phyloP scores from a whole-genome alignment of 2,329 filamentous ascomycete genomes.

The Fusarium nodosum region DNA sequence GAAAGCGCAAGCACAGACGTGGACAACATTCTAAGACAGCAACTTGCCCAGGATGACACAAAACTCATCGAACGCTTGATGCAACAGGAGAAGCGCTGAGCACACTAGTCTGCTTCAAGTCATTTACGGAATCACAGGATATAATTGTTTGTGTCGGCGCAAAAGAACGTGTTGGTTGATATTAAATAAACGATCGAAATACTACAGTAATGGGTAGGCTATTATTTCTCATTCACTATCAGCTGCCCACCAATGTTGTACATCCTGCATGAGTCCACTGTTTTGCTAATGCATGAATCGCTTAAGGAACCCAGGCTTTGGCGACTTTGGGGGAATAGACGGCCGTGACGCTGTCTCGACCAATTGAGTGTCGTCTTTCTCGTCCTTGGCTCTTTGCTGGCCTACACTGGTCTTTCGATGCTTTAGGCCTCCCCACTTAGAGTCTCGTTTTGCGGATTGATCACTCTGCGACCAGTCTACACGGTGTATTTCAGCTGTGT shows the following conservation, averaged over 20 bases:
- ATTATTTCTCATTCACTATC: slow-evolving; percentile 16
- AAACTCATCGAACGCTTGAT: slow-evolving; percentile 65
- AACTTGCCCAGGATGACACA: slow-evolving; percentile 63
- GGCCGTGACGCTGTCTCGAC: slow-evolving; percentile 14
- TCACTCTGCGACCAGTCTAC: slow-evolving; percentile 73
- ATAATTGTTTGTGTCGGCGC: not conserved
- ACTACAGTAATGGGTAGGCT: slow-evolving; percentile 38
- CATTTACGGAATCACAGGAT: not conserved
- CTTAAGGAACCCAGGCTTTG: slow-evolving; percentile 58
- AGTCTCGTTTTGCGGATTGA: slow-evolving; percentile 59
- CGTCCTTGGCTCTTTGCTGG: slow-evolving; percentile 46
- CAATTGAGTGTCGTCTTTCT: slow-evolving; percentile 29
- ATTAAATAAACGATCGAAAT: slow-evolving; percentile 37
- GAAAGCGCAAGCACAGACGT: slow-evolving; percentile 52
- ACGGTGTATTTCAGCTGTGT: slow-evolving; percentile 54
- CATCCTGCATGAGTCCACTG: not conserved
- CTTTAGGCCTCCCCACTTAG: slow-evolving; percentile 62
- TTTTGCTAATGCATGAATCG: slow-evolving; percentile 59
- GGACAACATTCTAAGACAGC: slow-evolving; percentile 58
- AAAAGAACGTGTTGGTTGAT: not conserved
- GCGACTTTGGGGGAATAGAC: slow-evolving; percentile 51
- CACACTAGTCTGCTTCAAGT: not conserved
- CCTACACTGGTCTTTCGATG: slow-evolving; percentile 56
- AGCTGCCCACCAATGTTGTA: slow-evolving; percentile 5
- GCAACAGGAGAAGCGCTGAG: slow-evolving; percentile 58